Percentiles rank a stretch among this genome's conserved stretches.
Conservation (phyloP, 169 alveolate genomes). For the Neospora caninum region DNA sequence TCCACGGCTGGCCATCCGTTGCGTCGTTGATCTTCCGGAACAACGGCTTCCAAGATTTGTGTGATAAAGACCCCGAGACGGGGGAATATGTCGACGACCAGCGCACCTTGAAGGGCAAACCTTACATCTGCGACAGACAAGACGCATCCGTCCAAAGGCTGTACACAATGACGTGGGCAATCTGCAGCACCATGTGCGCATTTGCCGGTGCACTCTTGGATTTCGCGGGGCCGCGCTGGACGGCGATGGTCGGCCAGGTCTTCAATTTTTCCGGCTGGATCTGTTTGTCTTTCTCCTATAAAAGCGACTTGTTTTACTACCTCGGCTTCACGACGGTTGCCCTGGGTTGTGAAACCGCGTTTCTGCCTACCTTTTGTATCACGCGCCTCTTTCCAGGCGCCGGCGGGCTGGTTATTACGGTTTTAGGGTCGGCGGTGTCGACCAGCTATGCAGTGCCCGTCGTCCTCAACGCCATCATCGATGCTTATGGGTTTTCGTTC, state of each 20-base stretch:
- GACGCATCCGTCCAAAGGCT: slow-evolving; percentile 74
- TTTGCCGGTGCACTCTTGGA: slow-evolving; percentile 72
- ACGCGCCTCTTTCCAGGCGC: slow-evolving; percentile 40
- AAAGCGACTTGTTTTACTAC: not conserved
- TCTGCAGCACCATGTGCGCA: slow-evolving; percentile 70
- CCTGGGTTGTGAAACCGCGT: slow-evolving; percentile 20
- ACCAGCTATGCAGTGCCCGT: slow-evolving; percentile 36
- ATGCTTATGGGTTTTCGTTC: not conserved
- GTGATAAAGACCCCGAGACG: slow-evolving; percentile 19
- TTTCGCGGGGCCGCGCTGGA: slow-evolving; percentile 71
- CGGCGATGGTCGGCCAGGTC: slow-evolving; percentile 72
- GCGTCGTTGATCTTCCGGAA: slow-evolving; percentile 54
- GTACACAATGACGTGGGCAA: slow-evolving; percentile 70
- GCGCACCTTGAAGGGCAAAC: not conserved
- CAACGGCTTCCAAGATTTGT: slow-evolving; percentile 18
- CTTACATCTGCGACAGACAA: slow-evolving; percentile 71
- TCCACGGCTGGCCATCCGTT: slow-evolving; percentile 64
- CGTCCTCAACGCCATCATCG: not conserved
- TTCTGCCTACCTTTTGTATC: slow-evolving; percentile 26
- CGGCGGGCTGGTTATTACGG: slow-evolving; percentile 36
- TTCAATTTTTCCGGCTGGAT: slow-evolving; percentile 71
- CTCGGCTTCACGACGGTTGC: not conserved
- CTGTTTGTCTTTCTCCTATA: not conserved
- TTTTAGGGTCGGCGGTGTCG: slow-evolving; percentile 41
- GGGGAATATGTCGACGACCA: not conserved